Conservation (phyloP, 179 eudicot genomes). For the Spinacia oleracea region DNA sequence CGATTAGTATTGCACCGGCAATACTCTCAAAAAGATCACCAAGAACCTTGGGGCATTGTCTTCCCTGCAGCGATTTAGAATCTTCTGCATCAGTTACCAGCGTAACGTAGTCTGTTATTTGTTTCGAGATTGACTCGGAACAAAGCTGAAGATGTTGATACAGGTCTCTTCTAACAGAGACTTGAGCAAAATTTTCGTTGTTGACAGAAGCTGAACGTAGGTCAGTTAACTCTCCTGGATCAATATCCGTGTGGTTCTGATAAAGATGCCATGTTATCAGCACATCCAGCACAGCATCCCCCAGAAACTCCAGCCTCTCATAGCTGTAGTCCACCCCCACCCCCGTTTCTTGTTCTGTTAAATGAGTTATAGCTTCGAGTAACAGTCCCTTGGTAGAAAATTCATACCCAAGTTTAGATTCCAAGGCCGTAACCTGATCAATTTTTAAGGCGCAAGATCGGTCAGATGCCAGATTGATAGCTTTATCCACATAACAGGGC, state of each 20-base stretch:
- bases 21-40: constrained; percentile 93
- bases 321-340: constrained; percentile 57
- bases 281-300: constrained; percentile 88
- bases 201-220: constrained; percentile 95
- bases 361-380: constrained; percentile 83
- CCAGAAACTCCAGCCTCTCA: constrained; percentile 95
- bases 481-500: constrained; percentile 57
- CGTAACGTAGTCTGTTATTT: constrained; percentile 57
- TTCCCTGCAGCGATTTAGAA: constrained; percentile 42
- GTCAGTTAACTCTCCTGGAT: constrained; percentile 92
- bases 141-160: constrained; percentile 71
- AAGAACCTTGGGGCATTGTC: constrained; percentile 81
- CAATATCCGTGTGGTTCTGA: constrained; percentile 59
- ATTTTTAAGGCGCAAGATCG: constrained; percentile 46
- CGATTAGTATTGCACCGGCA: constrained; percentile 85
- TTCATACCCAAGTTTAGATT: constrained; percentile 66
- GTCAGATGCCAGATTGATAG: constrained; percentile 63
- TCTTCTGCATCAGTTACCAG: constrained; percentile 43
- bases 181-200: constrained; percentile 82
- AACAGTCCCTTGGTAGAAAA: constrained; percentile 73
- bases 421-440: constrained; percentile 52
- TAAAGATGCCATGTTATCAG: constrained; percentile 77
- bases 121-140: constrained; percentile 49
- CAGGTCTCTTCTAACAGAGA: constrained; percentile 63
- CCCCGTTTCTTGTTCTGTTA: constrained; percentile 45